Percentiles rank a stretch among this genome's conserved stretches.
phyloP scores from a whole-genome alignment of 352 stramenopile species.

The Pythium aquatile region DNA sequence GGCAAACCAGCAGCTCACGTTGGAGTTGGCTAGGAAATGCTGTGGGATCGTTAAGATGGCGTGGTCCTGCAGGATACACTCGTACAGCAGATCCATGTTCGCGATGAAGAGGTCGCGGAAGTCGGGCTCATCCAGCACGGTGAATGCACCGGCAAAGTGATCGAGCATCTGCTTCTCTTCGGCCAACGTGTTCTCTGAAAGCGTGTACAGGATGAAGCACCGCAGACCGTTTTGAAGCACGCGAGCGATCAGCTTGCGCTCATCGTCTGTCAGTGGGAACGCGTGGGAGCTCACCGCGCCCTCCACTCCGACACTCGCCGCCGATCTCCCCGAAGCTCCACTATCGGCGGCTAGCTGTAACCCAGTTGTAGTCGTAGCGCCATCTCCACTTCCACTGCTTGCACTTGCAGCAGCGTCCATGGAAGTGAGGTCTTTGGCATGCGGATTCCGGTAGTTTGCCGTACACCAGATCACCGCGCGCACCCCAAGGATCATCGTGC shows the following conservation, averaged over 20 bases:
- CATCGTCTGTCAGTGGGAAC: constrained; percentile 91
- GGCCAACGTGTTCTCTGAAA: constrained; percentile 82
- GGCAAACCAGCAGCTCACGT: constrained; percentile 93
- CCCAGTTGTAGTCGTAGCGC: not conserved
- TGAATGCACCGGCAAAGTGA: constrained; percentile 96
- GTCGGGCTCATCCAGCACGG: constrained; percentile 93
- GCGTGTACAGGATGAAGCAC: constrained; percentile 93
- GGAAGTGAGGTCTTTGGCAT: constrained; percentile 78
- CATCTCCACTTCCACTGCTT: constrained; percentile 13
- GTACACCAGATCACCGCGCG: constrained; percentile 99
- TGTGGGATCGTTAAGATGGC: constrained; percentile 93
- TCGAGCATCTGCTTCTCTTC: constrained; percentile 96
- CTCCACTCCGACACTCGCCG: not conserved
- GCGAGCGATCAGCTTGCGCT: constrained; percentile 91
- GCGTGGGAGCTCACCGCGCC: constrained; percentile 34
- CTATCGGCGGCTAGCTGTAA: not conserved
- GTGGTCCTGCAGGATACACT: constrained; percentile 93
- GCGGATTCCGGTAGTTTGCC: constrained; percentile 89
- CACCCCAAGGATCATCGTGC: constrained; percentile 97
- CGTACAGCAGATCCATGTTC: constrained; percentile 90
- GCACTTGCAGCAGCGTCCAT: constrained; percentile 50
- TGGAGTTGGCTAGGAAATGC: constrained; percentile 93
- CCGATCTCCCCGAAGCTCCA: not conserved
- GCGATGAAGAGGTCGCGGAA: constrained; percentile 90
- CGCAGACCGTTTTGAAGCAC: constrained; percentile 92